Percentiles rank a stretch among this genome's conserved stretches.
These are phyloP conservation scores for Retiboletus flavoniger DNA, from an alignment of 1,284 basidiomycete species.

Conservation along the genomic window DNA sequence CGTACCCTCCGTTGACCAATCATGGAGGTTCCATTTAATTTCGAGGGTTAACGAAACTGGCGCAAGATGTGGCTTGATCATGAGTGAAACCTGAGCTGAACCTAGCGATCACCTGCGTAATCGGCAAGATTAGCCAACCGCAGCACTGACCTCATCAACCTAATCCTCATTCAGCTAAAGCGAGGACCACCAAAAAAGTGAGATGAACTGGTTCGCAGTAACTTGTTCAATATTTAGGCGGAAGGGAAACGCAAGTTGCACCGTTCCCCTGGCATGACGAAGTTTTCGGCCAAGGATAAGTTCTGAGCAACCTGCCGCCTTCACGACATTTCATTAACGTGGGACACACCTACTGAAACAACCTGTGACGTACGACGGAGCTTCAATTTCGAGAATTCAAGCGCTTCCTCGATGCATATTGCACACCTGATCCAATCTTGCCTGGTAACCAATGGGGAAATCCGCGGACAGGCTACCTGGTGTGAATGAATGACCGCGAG, in stretches of 20 bases:
- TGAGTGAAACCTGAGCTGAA: background rate
- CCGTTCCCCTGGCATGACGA: background rate
- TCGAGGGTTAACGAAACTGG: constrained; percentile 1
- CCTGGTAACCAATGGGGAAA: background rate
- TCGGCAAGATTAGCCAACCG: constrained; percentile 5
- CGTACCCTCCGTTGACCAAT: constrained; percentile 1
- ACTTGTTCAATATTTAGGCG: background rate
- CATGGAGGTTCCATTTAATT: constrained; percentile 7
- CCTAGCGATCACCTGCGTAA: constrained; percentile 16
- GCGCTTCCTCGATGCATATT: background rate
- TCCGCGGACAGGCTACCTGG: constrained; percentile 6
- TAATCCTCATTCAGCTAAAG: background rate
- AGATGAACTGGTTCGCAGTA: constrained; percentile 11
- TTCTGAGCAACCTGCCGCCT: background rate
- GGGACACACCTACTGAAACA: constrained; percentile 2
- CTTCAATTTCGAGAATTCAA: constrained; percentile 3
- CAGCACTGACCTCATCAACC: constrained; percentile 7
- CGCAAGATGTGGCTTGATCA: background rate
- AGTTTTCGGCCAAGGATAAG: background rate
- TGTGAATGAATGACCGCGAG: background rate
- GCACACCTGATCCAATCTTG: background rate
- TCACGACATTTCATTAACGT: constrained; percentile 4
- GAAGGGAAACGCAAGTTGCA: background rate
- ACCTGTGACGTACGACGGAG: constrained; percentile 14
- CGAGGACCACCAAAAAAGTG: too few relatives aligned